A percentile compares a stretch with the other conserved stretches of the same genome.
These are phyloP conservation scores for Salicornia ramosissima DNA, from an alignment of 148 eudicot species.

Conservation along the genomic window DNA sequence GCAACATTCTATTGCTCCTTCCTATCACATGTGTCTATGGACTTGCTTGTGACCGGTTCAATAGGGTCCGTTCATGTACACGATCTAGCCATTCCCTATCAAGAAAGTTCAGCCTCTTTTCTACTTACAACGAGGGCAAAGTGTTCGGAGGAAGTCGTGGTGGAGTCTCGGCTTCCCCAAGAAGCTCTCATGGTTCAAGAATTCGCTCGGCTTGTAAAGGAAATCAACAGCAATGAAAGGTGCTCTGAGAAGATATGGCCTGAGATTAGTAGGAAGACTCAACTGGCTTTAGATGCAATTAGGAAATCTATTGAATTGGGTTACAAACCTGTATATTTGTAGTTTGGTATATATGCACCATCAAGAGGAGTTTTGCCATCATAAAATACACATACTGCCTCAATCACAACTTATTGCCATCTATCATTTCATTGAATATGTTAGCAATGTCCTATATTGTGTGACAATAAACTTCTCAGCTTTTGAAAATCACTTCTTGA, in stretches of 20 bases:
- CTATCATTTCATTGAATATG: not conserved
- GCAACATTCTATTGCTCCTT: conserved; percentile 32
- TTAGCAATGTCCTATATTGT: not conserved
- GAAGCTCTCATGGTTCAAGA: conserved; percentile 43
- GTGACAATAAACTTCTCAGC: not conserved
- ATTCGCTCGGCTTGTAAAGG: conserved; percentile 30
- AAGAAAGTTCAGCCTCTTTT: conserved; percentile 33
- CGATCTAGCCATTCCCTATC: conserved; percentile 39
- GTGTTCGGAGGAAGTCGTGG: conserved; percentile 20
- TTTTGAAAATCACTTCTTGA: no score
- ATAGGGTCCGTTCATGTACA: conserved; percentile 28
- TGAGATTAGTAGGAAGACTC: conserved; percentile 39
- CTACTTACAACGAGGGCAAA: conserved; percentile 10
- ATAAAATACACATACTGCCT: not conserved
- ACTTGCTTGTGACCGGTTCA: conserved; percentile 22
- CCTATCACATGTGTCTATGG: conserved; percentile 28
- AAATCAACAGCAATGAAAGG: conserved; percentile 19
- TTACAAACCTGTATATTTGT: conserved; percentile 19
- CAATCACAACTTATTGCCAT: not conserved
- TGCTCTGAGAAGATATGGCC: conserved; percentile 39
- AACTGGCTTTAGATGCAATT: conserved; percentile 38
- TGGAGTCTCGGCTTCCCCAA: conserved; percentile 35
- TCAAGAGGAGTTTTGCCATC: not conserved
- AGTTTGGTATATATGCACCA: not conserved
- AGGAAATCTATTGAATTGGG: conserved; percentile 32